Percentiles rank a stretch among this genome's conserved stretches.
Conservation (phyloP, 1,139 yeast genomes). For the Taphrina wiesneri region DNA sequence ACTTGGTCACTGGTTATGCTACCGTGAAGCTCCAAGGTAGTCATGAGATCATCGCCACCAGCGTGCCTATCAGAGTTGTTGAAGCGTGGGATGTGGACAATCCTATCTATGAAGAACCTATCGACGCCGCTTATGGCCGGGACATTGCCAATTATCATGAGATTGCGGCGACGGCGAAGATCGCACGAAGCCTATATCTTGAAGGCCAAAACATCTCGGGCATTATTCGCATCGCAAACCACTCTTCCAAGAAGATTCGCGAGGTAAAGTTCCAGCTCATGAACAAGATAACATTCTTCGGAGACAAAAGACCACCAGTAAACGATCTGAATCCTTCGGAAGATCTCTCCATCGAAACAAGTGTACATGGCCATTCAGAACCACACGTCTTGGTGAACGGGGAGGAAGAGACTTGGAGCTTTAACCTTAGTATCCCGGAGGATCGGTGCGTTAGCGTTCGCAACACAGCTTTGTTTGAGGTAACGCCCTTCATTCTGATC, state of each 20-base stretch:
- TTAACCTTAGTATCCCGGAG: slow-evolving; percentile 16
- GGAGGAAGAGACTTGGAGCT: slow-evolving; percentile 19
- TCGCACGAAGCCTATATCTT: slow-evolving; percentile 10
- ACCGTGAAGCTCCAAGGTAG: slow-evolving; percentile 35
- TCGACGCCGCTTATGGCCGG: slow-evolving; percentile 26
- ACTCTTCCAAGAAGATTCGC: slow-evolving; percentile 21
- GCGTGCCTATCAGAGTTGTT: slow-evolving; percentile 32
- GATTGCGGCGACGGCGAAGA: slow-evolving; percentile 22
- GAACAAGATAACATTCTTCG: slow-evolving; percentile 29
- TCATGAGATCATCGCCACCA: slow-evolving; percentile 29
- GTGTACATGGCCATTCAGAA: slow-evolving; percentile 7
- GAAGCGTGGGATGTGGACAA: slow-evolving; percentile 38
- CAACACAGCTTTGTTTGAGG: slow-evolving; percentile 32
- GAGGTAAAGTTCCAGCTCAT: slow-evolving; percentile 25
- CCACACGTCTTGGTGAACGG: slow-evolving; percentile 16
- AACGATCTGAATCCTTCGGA: slow-evolving; percentile 16
- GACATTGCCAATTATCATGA: slow-evolving; percentile 32
- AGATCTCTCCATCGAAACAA: slow-evolving; percentile 7
- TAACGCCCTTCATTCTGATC: slow-evolving; percentile 29
- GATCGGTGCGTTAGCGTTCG: slow-evolving; percentile 22
- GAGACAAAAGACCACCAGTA: slow-evolving; percentile 17
- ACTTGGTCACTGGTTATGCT: slow-evolving; percentile 35
- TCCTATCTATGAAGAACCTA: slow-evolving; percentile 26
- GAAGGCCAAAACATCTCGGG: slow-evolving; percentile 22
- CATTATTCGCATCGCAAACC: slow-evolving; percentile 24